phyloP scores from a whole-genome alignment of 805 yeast species.

The Yarrowia sp. region DNA sequence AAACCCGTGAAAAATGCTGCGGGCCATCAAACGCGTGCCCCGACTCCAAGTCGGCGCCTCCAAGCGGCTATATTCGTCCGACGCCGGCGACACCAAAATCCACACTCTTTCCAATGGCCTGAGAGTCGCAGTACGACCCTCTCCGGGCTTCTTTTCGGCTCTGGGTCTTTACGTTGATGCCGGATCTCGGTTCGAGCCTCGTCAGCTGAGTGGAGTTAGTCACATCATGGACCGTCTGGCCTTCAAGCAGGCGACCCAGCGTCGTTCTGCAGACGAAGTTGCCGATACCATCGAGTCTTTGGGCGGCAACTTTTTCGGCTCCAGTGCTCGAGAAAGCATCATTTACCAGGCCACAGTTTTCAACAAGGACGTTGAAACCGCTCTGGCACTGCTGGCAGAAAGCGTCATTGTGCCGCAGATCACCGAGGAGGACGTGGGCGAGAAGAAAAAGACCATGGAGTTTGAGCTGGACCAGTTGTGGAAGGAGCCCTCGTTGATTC shows the following conservation, averaged over 20 bases:
- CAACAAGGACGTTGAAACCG: conserved; percentile 73
- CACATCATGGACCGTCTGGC: conserved; percentile 86
- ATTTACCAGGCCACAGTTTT: conserved; percentile 94
- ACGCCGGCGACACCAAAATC: conserved; percentile 9
- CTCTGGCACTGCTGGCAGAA: conserved; percentile 73
- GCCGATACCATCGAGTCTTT: conserved; percentile 67
- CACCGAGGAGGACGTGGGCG: conserved; percentile 65
- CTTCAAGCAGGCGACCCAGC: conserved; percentile 42
- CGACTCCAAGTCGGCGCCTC: neutral
- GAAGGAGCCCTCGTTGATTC: conserved; percentile 74
- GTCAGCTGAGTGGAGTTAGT: conserved; percentile 62
- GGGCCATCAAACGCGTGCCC: conserved; percentile 10
- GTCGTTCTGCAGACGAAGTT: conserved; percentile 59
- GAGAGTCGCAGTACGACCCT: conserved; percentile 75
- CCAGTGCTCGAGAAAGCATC: conserved; percentile 86
- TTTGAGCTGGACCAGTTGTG: conserved; percentile 82
- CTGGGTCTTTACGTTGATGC: conserved; percentile 86
- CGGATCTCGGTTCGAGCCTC: conserved; percentile 80
- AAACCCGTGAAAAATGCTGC: neutral
- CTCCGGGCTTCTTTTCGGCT: conserved; percentile 89
- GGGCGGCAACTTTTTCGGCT: conserved; percentile 94
- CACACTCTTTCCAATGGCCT: conserved; percentile 66
- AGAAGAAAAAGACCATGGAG: conserved; percentile 66
- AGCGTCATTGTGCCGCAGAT: conserved; percentile 72
- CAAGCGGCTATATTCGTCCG: neutral